These are phyloP conservation scores for Lolium rigidum DNA, from an alignment of 176 grass and related monocot genomes.

Conservation along the genomic window DNA sequence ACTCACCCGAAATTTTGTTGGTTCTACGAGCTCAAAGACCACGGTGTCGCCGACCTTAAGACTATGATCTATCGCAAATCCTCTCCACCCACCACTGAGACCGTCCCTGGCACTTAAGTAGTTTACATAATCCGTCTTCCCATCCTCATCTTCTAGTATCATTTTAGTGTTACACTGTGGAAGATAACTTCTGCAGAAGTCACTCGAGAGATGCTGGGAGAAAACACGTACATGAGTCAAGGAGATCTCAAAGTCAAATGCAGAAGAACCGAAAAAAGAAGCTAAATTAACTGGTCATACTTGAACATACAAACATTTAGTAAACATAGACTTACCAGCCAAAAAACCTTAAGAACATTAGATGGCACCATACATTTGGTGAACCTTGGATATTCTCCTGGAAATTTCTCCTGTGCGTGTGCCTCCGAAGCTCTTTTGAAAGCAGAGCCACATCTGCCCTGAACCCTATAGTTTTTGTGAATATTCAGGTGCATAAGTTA, in stretches of 20 bases:
- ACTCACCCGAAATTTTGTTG: slow-evolving; percentile 48
- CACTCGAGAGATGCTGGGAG: slow-evolving; percentile 26
- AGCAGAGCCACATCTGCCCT: not conserved
- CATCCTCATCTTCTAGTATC: slow-evolving; percentile 52
- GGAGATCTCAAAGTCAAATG: not conserved
- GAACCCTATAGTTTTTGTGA: not conserved
- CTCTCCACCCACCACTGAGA: slow-evolving; percentile 55
- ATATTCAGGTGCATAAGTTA: not conserved
- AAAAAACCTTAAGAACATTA: slow-evolving; percentile 48
- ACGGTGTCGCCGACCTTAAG: slow-evolving; percentile 45
- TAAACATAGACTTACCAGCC: slow-evolving; percentile 37
- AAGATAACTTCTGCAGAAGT: slow-evolving; percentile 51
- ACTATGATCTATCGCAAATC: slow-evolving; percentile 43
- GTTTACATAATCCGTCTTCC: not conserved
- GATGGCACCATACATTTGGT: slow-evolving; percentile 42
- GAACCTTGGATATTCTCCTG: slow-evolving; percentile 39
- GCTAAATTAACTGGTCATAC: not conserved
- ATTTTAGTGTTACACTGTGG: slow-evolving; percentile 28
- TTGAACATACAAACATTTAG: not conserved
- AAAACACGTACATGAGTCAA: not conserved
- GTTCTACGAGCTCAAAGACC: slow-evolving; percentile 41
- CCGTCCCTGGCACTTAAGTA: slow-evolving; percentile 41
- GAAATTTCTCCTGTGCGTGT: slow-evolving; percentile 30
- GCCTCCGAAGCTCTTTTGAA: slow-evolving; percentile 23
- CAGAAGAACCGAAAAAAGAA: not conserved